Evolutionary conservation across 768 basidiomycete genomes (phyloP), one percentile per base, ranked within the genome.

Genomic region (Trametes punicea): DNA sequence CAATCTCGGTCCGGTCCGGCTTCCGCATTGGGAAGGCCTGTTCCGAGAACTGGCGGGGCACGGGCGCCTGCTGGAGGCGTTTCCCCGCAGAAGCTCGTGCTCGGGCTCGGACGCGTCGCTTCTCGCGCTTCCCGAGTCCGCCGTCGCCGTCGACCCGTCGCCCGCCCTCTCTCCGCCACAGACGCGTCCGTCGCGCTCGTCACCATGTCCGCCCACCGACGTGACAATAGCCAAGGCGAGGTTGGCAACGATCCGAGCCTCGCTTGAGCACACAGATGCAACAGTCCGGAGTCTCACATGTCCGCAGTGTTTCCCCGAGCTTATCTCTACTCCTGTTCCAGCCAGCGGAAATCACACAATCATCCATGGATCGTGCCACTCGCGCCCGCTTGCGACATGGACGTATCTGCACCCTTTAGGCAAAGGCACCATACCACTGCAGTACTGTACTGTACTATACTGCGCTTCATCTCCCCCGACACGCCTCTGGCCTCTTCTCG

Each of bases 1-100:
- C 13, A 42, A 59, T 59, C 57, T 44, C 57, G 57, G 51, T 33
- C 57, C 57, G 57, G 57, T 36, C 51, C 51, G 51, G 57, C 33
- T 20, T 7, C 57, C 57, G 25, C 20, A 50, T 31, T 9, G 13
- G 52, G 57, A 29, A 58, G 21, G 29, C n/a, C 4, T 25, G 57
- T 44, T 42, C 57, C 57, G 57, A 47, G 38, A 23, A 23, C 31
- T 15, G 38, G 48, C 48, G 42, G 42, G 9, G 31, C 6, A n/a
- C 42, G 49, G 55, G 55, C 55, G 55, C 45, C 44, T 51, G 25
- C 27, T n/a, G n/a, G 34, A 23, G 30, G 18, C 25, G 15, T 4
- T 57, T 49, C 46, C 47, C 47, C 41, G 55, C 41, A 51, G 16
- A 25, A 27, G 33, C n/a, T n/a, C n/a, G n/a, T n/a, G n/a, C n/a